phyloP scores from a whole-genome alignment of 2,329 filamentous ascomycete genomes.

The Pseudogymnoascus sp. region DNA sequence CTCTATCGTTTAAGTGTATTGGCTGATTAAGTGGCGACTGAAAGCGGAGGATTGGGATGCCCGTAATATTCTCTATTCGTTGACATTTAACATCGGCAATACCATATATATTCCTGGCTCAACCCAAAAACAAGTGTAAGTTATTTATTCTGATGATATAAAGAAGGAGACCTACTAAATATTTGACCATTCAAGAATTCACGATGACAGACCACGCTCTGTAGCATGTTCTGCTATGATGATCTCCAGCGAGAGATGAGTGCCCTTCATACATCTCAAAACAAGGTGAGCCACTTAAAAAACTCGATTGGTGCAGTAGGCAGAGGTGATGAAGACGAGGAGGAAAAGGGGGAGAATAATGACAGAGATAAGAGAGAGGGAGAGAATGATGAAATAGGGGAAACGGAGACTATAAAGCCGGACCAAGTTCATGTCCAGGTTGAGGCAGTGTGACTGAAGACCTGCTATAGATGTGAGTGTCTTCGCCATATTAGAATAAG shows the following conservation, averaged over 20 bases:
- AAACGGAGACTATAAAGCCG: neutral
- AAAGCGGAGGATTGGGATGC: constrained; percentile 12
- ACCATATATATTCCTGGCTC: neutral
- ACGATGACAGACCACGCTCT: neutral
- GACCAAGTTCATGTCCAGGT: neutral
- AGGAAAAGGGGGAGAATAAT: neutral
- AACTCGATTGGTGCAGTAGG: neutral
- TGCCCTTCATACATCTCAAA: neutral
- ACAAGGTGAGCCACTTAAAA: neutral
- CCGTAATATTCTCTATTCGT: constrained; percentile 11
- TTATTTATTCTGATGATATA: neutral
- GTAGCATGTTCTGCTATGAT: neutral
- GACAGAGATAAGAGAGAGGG: neutral
- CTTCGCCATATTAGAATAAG: neutral
- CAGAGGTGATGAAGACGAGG: neutral
- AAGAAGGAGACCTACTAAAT: neutral
- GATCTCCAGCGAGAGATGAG: neutral
- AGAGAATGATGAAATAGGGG: neutral
- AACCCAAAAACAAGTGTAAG: neutral
- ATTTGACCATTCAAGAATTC: neutral
- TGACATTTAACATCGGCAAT: constrained; percentile 9
- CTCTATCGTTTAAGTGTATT: neutral
- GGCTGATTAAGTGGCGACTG: neutral
- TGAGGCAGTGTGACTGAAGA: neutral
- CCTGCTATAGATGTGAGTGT: neutral